A percentile compares a stretch with the other conserved stretches of the same genome.
Evolutionary conservation across 805 yeast genomes (phyloP).

Genomic region (Kazachstania bromeliacearum): DNA sequence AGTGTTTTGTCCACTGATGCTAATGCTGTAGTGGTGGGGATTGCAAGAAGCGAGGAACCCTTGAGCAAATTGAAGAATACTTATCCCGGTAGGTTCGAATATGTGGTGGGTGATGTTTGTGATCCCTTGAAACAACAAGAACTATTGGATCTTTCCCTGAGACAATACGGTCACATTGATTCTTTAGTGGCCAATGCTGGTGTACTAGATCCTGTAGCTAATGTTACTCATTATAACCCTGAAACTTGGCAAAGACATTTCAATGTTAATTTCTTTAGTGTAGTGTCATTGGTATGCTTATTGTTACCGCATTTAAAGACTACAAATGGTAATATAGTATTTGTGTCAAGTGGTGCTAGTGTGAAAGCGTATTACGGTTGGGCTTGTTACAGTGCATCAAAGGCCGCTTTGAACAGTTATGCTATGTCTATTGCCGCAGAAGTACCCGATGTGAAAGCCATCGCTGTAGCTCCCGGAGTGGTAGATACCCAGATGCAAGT

Average conservation of each 20-base stretch:
- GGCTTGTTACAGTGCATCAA: conserved; percentile 88
- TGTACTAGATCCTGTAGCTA: conserved; percentile 65
- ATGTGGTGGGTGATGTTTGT: conserved; percentile 54
- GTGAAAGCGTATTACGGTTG: conserved; percentile 41
- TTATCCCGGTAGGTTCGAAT: conserved; percentile 37
- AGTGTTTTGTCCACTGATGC: conserved; percentile 32
- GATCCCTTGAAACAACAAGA: conserved; percentile 24
- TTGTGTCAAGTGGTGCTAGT: conserved; percentile 87
- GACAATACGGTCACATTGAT: conserved; percentile 48
- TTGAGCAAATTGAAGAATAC: conserved; percentile 35
- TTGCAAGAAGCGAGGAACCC: conserved; percentile 55
- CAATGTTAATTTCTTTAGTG: conserved; percentile 71
- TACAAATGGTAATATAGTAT: conserved; percentile 54
- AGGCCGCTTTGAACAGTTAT: conserved; percentile 82
- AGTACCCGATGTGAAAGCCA: conserved; percentile 36
- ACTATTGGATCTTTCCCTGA: conserved; percentile 38
- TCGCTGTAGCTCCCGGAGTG: conserved; percentile 89
- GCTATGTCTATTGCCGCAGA: conserved; percentile 60
- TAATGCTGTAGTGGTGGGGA: conserved; percentile 45
- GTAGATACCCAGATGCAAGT: conserved; percentile 87
- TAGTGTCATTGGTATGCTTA: conserved; percentile 46
- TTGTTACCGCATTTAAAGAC: conserved; percentile 49
- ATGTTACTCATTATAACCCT: conserved; percentile 34
- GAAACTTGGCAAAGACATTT: conserved; percentile 53
- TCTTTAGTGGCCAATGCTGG: conserved; percentile 76